A percentile compares a stretch with the other conserved stretches of the same genome.
Conservation (phyloP, 352 stramenopile genomes). For the Pythium utonaiense region DNA sequence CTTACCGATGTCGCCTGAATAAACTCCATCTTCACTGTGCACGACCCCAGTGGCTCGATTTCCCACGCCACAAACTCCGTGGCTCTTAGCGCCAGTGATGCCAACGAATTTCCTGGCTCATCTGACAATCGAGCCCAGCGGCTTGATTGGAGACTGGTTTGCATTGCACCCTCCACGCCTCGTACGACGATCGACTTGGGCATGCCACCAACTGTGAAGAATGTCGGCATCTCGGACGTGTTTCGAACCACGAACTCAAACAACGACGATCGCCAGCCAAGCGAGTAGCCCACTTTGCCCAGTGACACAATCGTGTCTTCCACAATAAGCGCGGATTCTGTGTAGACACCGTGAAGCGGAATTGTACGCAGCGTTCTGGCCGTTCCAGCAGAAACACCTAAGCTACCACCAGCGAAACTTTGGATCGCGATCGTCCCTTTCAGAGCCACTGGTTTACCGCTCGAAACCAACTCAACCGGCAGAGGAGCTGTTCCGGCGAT, state of each 20-base stretch:
- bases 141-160: neutral
- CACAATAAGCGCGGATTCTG: constrained; percentile 56
- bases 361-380: constrained; percentile 70
- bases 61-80: constrained; percentile 40
- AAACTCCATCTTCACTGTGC: constrained; percentile 68
- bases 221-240: constrained; percentile 53
- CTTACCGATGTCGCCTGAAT: constrained; percentile 57
- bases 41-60: constrained; percentile 39
- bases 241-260: constrained; percentile 76
- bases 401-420: constrained; percentile 35
- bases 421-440: constrained; percentile 74
- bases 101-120: constrained; percentile 5
- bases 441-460: constrained; percentile 54
- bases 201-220: constrained; percentile 57
- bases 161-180: constrained; percentile 22
- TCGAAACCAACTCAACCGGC: constrained; percentile 50
- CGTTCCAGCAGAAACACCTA: constrained; percentile 1
- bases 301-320: constrained; percentile 51
- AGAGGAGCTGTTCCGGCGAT: constrained; percentile 56
- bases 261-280: constrained; percentile 63
- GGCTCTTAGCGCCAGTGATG: constrained; percentile 9
- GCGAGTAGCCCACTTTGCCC: constrained; percentile 80
- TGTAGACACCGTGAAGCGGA: constrained; percentile 54
- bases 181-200: constrained; percentile 50
- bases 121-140: neutral